Base-by-base conservation (phyloP, 2,329 filamentous ascomycete genomes). In the Pseudogymnoascus pannorum region DNA sequence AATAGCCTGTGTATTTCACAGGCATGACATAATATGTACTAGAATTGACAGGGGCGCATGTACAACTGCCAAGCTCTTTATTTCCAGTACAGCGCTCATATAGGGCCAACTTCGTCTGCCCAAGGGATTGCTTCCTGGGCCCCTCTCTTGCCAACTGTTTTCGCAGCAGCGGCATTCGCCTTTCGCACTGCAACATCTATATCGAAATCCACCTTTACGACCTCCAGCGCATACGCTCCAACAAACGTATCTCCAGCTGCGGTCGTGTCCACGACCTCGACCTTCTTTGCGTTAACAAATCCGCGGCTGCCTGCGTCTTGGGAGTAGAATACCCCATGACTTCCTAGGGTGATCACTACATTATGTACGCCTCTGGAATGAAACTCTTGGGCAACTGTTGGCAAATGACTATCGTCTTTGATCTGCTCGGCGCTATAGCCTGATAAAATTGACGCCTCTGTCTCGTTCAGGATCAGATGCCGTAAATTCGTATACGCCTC, bases 161-260 rank as follows among this genome's bases (percentile, higher is more conserved):
- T 51, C 16, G 58, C 58, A 24, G 58, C 58, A 3, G 58, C 58
- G 7, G 33, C 33, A 51, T 60, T 60, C 16, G 58, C 58, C 42
- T 51, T 44, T 48, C 14, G 20, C 24, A 60, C 58, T 4, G 58
- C 58, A 20, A 16, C 35, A 11, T 60, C 58, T n/a, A 60, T 57
- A 31, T 60, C 58, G 24, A 60, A 60, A 33, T 60, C 58, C n/a
- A 12, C 38, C 22, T 48, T 51, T n/a, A 40, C 22, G 14, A 26
- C 40, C 24, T 22, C 38, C 8, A 33, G 24, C n/a, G 40, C 31
- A 18, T 51, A 60, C 24, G 40, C 40, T 20, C 64, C 62, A 20
- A 64, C 60, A 57, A 65, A 64, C n/a, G 64, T 64, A 48, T 65
- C 64, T 3, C 64, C 62, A 26, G 64, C 64, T 9, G 62, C 64